These are phyloP conservation scores for Aspergillus texensis DNA, from an alignment of 2,329 filamentous ascomycete genomes.

Conservation along the genomic window DNA sequence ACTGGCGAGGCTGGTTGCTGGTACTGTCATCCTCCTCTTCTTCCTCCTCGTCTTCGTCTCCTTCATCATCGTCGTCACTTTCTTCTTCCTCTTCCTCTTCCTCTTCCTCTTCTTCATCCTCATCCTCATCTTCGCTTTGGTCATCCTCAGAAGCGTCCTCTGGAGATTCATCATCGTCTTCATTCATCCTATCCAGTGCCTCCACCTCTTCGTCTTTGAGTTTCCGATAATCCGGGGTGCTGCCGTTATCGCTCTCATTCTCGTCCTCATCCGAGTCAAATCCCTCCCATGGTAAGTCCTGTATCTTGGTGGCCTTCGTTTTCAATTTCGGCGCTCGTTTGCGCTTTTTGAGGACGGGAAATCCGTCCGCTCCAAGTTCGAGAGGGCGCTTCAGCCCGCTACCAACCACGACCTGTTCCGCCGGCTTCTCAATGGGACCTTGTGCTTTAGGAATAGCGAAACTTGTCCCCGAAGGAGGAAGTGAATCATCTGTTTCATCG, in stretches of 20 bases:
- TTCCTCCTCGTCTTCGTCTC: constrained; percentile 31
- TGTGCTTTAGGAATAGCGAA: constrained; percentile 36
- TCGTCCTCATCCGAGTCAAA: constrained; percentile 47
- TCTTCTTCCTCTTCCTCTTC: constrained; percentile 26
- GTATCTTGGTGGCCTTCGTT: constrained; percentile 25
- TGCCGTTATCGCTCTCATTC: constrained; percentile 28
- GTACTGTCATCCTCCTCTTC: constrained; percentile 35
- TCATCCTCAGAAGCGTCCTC: constrained; percentile 30
- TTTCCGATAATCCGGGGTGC: constrained; percentile 36
- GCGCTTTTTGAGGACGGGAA: constrained; percentile 79
- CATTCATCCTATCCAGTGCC: constrained; percentile 26
- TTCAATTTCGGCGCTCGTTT: constrained; percentile 66
- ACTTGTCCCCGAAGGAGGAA: constrained; percentile 29
- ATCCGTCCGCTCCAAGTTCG: constrained; percentile 75
- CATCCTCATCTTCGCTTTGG: constrained; percentile 27
- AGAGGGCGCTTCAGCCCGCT: constrained; percentile 86
- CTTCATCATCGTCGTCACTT: constrained; percentile 36
- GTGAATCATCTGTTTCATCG: constrained; percentile 39
- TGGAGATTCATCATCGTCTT: constrained; percentile 28
- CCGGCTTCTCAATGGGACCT: constrained; percentile 51
- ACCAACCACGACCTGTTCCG: constrained; percentile 49
- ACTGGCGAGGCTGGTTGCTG: constrained; percentile 44
- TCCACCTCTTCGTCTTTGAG: constrained; percentile 19
- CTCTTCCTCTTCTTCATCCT: constrained; percentile 22
- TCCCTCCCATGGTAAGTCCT: constrained; percentile 50